phyloP scores from a whole-genome alignment of 208 protist species.

The Angomonas deanei region DNA sequence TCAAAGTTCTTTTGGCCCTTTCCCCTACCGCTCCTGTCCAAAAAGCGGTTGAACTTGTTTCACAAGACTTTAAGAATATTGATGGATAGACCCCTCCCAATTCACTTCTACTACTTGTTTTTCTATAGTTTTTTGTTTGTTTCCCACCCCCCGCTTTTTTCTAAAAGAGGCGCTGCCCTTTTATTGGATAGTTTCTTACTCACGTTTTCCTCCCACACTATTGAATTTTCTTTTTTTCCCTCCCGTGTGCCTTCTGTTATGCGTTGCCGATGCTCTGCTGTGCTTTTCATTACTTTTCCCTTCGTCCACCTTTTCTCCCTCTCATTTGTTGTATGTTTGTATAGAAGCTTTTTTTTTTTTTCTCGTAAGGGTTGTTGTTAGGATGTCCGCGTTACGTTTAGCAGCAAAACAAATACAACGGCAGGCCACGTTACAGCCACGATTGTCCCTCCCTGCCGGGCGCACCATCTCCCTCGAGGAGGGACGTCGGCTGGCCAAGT shows the following conservation, averaged over 20 bases:
- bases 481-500: conserved; percentile 55
- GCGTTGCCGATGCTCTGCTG: no score
- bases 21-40: background rate
- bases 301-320: background rate
- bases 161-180: background rate
- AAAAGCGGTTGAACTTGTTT: conserved; percentile 5
- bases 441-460: conserved; percentile 59
- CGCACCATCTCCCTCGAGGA: conserved; percentile 74
- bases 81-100: background rate
- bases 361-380: background rate
- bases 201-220: background rate
- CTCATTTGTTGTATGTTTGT: conserved; percentile 5
- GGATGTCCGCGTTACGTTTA: conserved; percentile 10
- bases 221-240: background rate
- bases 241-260: background rate
- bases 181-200: background rate
- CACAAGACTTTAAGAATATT: background rate
- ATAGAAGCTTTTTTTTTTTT: background rate
- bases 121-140: conserved; percentile 5
- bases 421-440: conserved; percentile 65
- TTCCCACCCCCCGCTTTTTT: background rate
- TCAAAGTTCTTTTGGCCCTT: conserved; percentile 6
- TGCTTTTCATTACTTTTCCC: conserved; percentile 9
- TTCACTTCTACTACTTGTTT: conserved; percentile 4
- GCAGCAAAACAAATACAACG: conserved; percentile 58